These are phyloP conservation scores for Clonostachys rosea DNA, from an alignment of 2,329 filamentous ascomycete genomes.

Conservation along the genomic window DNA sequence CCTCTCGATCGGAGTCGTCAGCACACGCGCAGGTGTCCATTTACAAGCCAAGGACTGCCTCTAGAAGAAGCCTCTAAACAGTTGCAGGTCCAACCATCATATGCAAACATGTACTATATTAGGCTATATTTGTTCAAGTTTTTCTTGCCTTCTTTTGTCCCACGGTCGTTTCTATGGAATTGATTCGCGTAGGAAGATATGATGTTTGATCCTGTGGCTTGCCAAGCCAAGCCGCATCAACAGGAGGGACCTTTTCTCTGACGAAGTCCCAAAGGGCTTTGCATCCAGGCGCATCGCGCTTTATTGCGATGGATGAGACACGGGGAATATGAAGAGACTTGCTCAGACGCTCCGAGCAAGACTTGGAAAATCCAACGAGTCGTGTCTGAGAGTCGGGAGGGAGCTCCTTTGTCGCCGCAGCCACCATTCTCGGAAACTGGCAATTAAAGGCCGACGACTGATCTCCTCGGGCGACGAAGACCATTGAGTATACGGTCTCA, in stretches of 20 bases:
- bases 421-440: constrained; percentile 54
- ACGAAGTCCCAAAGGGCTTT: constrained; percentile 53
- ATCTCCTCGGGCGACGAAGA: constrained; percentile 55
- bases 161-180: constrained; percentile 24
- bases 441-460: constrained; percentile 53
- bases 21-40: too few relatives aligned
- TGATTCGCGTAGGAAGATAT: constrained; percentile 26
- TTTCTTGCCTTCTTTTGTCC: constrained; percentile 18
- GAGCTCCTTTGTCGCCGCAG: constrained; percentile 38
- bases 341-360: constrained; percentile 53
- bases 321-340: constrained; percentile 55
- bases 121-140: not conserved
- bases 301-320: constrained; percentile 60
- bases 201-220: constrained; percentile 6
- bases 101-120: too few relatives aligned
- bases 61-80: too few relatives aligned
- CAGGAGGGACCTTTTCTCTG: constrained; percentile 40
- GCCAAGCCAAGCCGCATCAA: constrained; percentile 50
- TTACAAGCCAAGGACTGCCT: too few relatives aligned
- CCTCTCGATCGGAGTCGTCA: too few relatives aligned
- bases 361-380: constrained; percentile 58
- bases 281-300: constrained; percentile 49
- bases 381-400: constrained; percentile 36
- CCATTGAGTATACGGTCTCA: constrained; percentile 34
- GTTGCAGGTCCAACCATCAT: too few relatives aligned